These are phyloP conservation scores for Fusarium cicatricum DNA, from an alignment of 2,329 filamentous ascomycete species.

Conservation along the genomic window DNA sequence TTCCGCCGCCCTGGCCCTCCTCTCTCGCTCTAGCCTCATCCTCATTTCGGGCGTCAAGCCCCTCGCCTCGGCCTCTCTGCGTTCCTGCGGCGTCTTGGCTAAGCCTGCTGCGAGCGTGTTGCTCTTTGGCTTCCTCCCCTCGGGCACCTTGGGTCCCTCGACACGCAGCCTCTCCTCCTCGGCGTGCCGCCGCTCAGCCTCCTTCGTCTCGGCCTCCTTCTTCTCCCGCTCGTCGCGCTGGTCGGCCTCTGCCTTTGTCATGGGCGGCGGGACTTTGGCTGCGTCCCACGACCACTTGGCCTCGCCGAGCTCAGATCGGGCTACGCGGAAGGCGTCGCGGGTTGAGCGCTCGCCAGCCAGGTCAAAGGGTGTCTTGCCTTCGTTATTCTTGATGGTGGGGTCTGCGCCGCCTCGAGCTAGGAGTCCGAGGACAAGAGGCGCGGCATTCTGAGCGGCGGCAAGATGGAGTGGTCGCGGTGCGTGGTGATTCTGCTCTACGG, in stretches of 20 bases:
- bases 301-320: constrained; percentile 83
- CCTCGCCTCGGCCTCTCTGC: constrained; percentile 81
- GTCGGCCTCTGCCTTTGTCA: constrained; percentile 77
- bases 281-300: constrained; percentile 78
- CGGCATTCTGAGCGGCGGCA: constrained; percentile 81
- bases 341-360: constrained; percentile 86
- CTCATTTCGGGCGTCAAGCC: constrained; percentile 90
- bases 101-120: constrained; percentile 62
- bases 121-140: constrained; percentile 58
- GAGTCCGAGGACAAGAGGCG: constrained; percentile 79
- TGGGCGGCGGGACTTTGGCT: constrained; percentile 74
- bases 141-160: constrained; percentile 68
- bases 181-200: constrained; percentile 73
- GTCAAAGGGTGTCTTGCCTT: constrained; percentile 88
- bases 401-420: constrained; percentile 78
- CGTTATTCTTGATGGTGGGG: constrained; percentile 73
- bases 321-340: constrained; percentile 89
- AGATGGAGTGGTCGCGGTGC: constrained; percentile 86
- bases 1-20: constrained; percentile 90
- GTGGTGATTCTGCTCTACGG: constrained; percentile 76
- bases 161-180: constrained; percentile 77
- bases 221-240: constrained; percentile 74
- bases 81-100: constrained; percentile 80
- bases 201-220: constrained; percentile 71
- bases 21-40: constrained; percentile 83